A percentile compares a stretch with the other conserved stretches of the same genome.
Evolutionary conservation across 257 asterid species (phyloP).

Genomic region (Solanum etuberosum): DNA sequence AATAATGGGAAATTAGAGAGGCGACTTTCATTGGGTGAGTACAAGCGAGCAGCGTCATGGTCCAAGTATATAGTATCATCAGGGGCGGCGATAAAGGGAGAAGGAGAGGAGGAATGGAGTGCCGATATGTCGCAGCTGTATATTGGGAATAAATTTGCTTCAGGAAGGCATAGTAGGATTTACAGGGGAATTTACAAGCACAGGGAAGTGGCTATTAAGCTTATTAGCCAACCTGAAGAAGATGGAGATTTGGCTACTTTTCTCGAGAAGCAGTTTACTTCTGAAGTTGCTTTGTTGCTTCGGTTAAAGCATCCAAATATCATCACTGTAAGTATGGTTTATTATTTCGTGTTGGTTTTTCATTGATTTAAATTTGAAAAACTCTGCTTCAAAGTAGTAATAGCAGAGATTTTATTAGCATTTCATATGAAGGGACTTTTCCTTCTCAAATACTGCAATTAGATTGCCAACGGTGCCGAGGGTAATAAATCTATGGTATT

Average conservation of each 20-base stretch:
- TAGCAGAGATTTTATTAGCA: not conserved
- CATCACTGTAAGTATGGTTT: constrained; percentile 53
- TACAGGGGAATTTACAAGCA: constrained; percentile 85
- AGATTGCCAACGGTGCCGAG: too few relatives aligned
- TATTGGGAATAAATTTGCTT: constrained; percentile 87
- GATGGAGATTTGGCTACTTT: constrained; percentile 86
- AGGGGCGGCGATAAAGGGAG: constrained; percentile 71
- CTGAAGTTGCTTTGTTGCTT: constrained; percentile 80
- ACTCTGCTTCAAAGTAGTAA: not conserved
- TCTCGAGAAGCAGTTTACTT: constrained; percentile 81
- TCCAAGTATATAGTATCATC: constrained; percentile 84
- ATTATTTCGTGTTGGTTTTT: not conserved
- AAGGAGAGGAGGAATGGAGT: constrained; percentile 79
- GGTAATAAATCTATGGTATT: not conserved
- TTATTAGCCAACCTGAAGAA: constrained; percentile 90
- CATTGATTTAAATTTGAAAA: not conserved
- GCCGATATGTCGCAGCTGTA: constrained; percentile 94
- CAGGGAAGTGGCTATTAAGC: constrained; percentile 87
- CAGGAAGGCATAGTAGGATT: constrained; percentile 88
- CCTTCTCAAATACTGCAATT: not conserved
- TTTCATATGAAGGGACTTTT: not conserved
- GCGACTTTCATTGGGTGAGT: constrained; percentile 86
- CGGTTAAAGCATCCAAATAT: constrained; percentile 81
- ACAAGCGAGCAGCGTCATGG: constrained; percentile 86
- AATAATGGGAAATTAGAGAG: constrained; percentile 79